Percentiles rank a stretch among this genome's conserved stretches.
Evolutionary conservation across 306 rosid genomes (phyloP).

Genomic region (Sesbania bispinosa): DNA sequence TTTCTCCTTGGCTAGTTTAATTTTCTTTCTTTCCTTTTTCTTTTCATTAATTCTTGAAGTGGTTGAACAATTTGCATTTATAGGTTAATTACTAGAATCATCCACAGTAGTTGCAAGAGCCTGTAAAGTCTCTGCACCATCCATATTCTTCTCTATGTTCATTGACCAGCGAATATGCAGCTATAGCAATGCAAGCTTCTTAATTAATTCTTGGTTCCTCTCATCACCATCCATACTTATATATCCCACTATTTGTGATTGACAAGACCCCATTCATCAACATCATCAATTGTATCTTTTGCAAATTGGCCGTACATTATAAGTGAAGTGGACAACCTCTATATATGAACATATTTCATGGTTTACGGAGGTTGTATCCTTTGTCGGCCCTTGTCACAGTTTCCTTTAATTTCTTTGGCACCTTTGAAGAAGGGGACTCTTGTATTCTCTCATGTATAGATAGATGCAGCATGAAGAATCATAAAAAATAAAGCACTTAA

Average conservation of each 20-base stretch:
- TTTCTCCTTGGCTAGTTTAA: no score
- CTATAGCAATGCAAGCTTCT: neutral
- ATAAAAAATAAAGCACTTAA: neutral
- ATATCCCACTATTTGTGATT: slow-evolving; percentile 19
- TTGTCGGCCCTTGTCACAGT: slow-evolving; percentile 11
- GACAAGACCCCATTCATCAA: slow-evolving; percentile 25
- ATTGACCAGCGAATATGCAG: neutral
- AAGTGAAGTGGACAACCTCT: slow-evolving; percentile 2
- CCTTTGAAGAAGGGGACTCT: no score
- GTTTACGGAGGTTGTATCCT: slow-evolving; percentile 26
- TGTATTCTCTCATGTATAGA: neutral
- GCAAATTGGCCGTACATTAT: slow-evolving; percentile 18
- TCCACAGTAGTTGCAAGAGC: no score
- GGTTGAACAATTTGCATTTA: no score
- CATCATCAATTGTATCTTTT: neutral
- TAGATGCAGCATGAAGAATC: neutral
- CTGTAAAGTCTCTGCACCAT: neutral
- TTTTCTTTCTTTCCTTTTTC: no score
- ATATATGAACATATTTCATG: slow-evolving; percentile 15
- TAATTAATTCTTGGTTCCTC: neutral
- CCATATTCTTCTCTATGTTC: neutral
- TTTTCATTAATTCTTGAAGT: no score
- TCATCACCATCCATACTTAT: neutral
- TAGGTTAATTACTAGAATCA: no score
- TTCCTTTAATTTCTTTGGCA: neutral